phyloP scores from a whole-genome alignment of 1,284 basidiomycete genomes.

The Schizopora paradoxa region DNA sequence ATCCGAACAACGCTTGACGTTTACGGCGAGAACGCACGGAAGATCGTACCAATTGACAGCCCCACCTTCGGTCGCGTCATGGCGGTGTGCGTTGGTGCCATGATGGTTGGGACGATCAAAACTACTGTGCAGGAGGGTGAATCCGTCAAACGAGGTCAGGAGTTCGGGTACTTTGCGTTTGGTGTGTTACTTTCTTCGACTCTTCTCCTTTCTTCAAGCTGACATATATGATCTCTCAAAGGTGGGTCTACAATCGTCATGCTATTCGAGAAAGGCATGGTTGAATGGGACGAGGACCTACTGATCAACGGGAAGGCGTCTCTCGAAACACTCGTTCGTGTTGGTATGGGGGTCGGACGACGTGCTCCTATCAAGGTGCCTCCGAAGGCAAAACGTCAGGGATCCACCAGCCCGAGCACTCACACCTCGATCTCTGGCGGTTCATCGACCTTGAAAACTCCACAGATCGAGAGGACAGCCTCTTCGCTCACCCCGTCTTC shows the following conservation, averaged over 20 bases:
- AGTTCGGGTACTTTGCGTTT: conserved; percentile 92
- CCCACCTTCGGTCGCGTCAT: conserved; percentile 85
- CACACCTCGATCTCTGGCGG: no score
- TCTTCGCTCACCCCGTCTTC: no score
- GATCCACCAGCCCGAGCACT: not conserved
- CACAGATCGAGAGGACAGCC: no score
- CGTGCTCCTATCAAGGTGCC: not conserved
- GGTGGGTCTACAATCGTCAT: conserved; percentile 88
- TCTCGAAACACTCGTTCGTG: conserved; percentile 84
- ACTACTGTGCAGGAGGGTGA: conserved; percentile 85
- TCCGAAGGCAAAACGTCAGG: not conserved
- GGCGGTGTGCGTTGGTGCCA: conserved; percentile 85
- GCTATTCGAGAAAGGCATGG: conserved; percentile 75
- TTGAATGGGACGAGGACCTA: conserved; percentile 92
- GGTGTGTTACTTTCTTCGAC: conserved; percentile 44
- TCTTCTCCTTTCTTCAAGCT: conserved; percentile 11
- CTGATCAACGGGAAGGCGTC: conserved; percentile 76
- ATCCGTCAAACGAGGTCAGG: conserved; percentile 74
- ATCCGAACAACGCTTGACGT: conserved; percentile 82
- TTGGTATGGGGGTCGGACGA: conserved; percentile 81
- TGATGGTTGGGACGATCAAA: conserved; percentile 91
- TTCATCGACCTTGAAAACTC: no score
- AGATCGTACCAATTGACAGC: conserved; percentile 85
- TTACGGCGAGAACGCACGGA: conserved; percentile 90
- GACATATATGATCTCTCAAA: conserved; percentile 25